Conservation (phyloP, 495 filamentous ascomycete species). For the Penicillium canescens region DNA sequence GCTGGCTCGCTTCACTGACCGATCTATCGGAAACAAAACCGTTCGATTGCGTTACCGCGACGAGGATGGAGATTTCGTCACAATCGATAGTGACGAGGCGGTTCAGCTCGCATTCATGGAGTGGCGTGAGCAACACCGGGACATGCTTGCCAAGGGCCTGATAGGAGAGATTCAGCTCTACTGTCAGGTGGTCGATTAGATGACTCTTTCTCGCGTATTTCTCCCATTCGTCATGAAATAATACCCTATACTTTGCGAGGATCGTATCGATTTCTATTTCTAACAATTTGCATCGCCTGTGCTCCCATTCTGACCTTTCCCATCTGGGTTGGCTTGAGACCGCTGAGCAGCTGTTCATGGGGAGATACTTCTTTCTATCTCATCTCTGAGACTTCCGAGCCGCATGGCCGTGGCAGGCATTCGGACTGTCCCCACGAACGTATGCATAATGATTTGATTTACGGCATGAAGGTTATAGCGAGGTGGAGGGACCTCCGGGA, state of each 20-base stretch:
- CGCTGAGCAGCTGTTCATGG: conserved; percentile 23
- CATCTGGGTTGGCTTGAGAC: conserved; percentile 36
- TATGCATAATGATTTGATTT: conserved; percentile 23
- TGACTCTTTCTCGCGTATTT: conserved; percentile 7
- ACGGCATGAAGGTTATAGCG: conserved; percentile 21
- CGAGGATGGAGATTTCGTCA: conserved; percentile 90
- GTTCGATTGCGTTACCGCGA: conserved; percentile 87
- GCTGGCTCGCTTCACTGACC: conserved; percentile 76
- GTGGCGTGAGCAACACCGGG: conserved; percentile 75
- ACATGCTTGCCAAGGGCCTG: conserved; percentile 60
- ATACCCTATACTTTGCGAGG: conserved; percentile 5
- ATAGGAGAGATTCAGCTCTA: conserved; percentile 86
- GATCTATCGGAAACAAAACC: conserved; percentile 73
- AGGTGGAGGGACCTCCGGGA: not conserved
- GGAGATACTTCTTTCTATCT: conserved; percentile 16
- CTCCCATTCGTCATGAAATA: conserved; percentile 4
- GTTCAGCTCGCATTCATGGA: conserved; percentile 92
- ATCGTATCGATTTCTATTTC: not conserved
- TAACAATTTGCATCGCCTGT: conserved; percentile 16
- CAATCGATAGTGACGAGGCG: conserved; percentile 91
- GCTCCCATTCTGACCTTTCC: conserved; percentile 13
- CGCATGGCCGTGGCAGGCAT: not conserved
- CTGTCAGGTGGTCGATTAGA: conserved; percentile 52
- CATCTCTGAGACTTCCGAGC: conserved; percentile 10
- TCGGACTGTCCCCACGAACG: conserved; percentile 4